Base-by-base conservation (phyloP, 768 basidiomycete species). In the Saitozyma podzolica region DNA sequence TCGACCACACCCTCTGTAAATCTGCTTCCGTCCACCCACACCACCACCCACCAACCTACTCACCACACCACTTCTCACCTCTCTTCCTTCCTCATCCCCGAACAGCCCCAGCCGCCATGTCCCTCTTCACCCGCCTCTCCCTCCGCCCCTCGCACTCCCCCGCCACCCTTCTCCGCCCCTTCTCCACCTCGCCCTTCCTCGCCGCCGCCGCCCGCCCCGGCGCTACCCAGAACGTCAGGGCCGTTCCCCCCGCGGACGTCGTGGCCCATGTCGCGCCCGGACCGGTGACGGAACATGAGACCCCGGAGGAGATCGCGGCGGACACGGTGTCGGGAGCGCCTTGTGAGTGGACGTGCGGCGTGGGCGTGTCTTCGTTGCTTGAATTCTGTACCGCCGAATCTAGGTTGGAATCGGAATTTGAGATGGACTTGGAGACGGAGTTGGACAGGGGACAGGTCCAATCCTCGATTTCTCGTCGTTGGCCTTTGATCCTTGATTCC, bases 321-420 rank as follows among this genome's bases (percentile, higher is more conserved):
- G 91, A 93, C 74, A 84, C 86, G 6, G 86, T 91, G 68, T 92
- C 90, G 64, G 92, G 91, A 70, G 91, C 91, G 64, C 92, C 92
- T 60, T 75, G 92, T 92, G 79, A 66, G 86, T 80, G 4, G 51
- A 45, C 8, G 40, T 8, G 13, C 3, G 8, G 14, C 56, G 50
- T 29, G 29, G 29, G 29, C 29, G 29, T 29, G 29, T 29, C 5
- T 6, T 41, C 52, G 29, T 29, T 29, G 29, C 29, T 29, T 29
- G 29, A 5, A 29, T 29, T 29, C 2, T 29, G 29, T 29, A 29
- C 29, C 29, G 29, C 29, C 29, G 29, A 29, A 29, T 29, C 29
- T 29, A 5, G 29, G 29, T 29, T 29, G 29, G 29, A 29, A 5
- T 2, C 5, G 29, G 29, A 29, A 29, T 29, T 29, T 5, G 29